phyloP scores from a whole-genome alignment of 805 yeast species.

The Ogataea zsoltii region DNA sequence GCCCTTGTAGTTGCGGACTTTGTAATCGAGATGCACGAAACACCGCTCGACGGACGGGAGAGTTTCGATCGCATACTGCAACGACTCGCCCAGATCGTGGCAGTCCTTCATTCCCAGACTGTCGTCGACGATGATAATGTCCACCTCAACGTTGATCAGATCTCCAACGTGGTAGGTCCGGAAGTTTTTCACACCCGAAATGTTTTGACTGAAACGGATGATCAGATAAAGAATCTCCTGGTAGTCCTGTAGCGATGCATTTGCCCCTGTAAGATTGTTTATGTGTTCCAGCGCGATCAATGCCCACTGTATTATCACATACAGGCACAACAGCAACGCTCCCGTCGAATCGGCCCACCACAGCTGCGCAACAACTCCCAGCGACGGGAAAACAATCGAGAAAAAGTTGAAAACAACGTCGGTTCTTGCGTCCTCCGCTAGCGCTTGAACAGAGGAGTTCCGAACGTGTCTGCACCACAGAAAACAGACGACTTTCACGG shows the following conservation, averaged over 20 bases:
- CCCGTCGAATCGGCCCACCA: conserved; percentile 82
- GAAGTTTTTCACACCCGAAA: conserved; percentile 61
- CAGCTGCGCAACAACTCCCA: conserved; percentile 50
- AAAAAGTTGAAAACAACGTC: conserved; percentile 73
- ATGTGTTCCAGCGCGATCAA: conserved; percentile 69
- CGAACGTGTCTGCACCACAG: conserved; percentile 59
- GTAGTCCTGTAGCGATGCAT: conserved; percentile 61
- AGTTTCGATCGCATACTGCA: conserved; percentile 79
- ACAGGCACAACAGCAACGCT: conserved; percentile 61
- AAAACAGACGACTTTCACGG: conserved; percentile 61
- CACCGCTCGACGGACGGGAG: conserved; percentile 78
- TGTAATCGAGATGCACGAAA: conserved; percentile 75
- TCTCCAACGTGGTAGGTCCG: conserved; percentile 82
- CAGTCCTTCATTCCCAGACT: conserved; percentile 58
- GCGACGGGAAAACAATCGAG: conserved; percentile 67
- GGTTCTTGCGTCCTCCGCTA: conserved; percentile 80
- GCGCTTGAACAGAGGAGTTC: conserved; percentile 71
- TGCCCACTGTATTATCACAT: conserved; percentile 66
- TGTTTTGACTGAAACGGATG: conserved; percentile 65
- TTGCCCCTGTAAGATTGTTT: conserved; percentile 72
- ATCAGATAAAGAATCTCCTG: conserved; percentile 69
- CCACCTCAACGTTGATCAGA: conserved; percentile 73
- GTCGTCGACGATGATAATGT: conserved; percentile 54
- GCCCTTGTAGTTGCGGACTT: conserved; percentile 40
- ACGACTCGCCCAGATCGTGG: conserved; percentile 79